Evolutionary conservation across 305 asterid genomes (phyloP).

Genomic region (Withania somnifera): DNA sequence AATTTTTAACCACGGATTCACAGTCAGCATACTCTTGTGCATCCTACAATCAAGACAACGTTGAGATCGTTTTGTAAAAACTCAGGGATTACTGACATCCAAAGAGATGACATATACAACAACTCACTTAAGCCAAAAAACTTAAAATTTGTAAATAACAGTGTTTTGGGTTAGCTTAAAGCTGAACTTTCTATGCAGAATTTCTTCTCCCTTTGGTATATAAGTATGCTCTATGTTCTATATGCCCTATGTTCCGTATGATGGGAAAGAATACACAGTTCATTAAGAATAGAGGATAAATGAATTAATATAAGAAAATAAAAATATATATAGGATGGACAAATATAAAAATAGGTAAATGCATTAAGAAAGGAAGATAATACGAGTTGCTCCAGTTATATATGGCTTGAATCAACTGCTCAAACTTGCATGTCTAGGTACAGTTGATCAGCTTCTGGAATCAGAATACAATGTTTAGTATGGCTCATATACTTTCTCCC

Average conservation of each 20-base stretch:
- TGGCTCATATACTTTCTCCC: background rate
- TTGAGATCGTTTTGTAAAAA: background rate
- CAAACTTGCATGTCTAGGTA: background rate
- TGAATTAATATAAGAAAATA: background rate
- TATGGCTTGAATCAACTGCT: background rate
- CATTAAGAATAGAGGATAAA: background rate
- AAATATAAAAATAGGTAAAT: background rate
- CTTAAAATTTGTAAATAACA: background rate
- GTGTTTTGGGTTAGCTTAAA: background rate
- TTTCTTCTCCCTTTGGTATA: background rate
- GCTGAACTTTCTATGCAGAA: background rate
- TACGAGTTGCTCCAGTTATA: background rate
- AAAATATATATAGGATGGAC: background rate
- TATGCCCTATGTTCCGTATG: background rate
- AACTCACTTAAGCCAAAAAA: background rate
- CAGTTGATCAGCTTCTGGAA: background rate
- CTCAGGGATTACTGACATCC: background rate
- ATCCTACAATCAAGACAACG: conserved; percentile 38
- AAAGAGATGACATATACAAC: background rate
- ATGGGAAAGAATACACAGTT: background rate
- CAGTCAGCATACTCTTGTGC: conserved; percentile 97
- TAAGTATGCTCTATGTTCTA: background rate
- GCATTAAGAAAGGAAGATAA: background rate
- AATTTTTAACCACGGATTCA: conserved; percentile 84
- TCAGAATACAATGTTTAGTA: background rate